Evolutionary conservation across 306 rosid species (phyloP).

Genomic region (Prunus persica): DNA sequence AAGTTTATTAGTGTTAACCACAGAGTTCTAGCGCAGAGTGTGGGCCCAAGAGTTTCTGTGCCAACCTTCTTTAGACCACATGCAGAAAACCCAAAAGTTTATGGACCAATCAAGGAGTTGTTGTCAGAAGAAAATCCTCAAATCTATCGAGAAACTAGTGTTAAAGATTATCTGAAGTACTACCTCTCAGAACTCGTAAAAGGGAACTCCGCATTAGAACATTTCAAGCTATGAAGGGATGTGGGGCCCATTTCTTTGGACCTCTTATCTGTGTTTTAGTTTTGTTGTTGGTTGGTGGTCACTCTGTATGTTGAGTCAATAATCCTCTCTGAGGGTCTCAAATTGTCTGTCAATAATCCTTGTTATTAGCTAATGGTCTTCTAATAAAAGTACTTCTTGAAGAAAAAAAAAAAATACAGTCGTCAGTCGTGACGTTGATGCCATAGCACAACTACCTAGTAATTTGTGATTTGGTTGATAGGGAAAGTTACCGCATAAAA

Average conservation of each 20-base stretch:
- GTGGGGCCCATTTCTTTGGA: neutral
- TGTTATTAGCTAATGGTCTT: too few relatives aligned
- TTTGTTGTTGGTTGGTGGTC: neutral
- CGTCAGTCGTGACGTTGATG: too few relatives aligned
- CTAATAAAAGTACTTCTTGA: too few relatives aligned
- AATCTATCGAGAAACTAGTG: constrained; percentile 18
- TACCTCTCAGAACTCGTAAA: constrained; percentile 1
- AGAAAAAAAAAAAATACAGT: too few relatives aligned
- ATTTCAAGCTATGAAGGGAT: constrained; percentile 37
- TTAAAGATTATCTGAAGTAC: constrained; percentile 7
- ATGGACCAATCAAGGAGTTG: constrained; percentile 39
- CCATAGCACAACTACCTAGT: too few relatives aligned
- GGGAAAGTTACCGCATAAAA: too few relatives aligned
- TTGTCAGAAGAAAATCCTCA: constrained; percentile 28
- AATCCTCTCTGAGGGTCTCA: neutral
- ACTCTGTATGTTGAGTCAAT: neutral
- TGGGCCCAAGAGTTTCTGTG: constrained; percentile 39
- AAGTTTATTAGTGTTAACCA: constrained; percentile 33
- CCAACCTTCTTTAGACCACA: constrained; percentile 36
- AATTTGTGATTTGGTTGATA: too few relatives aligned
- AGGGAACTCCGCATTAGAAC: constrained; percentile 33
- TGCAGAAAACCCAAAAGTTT: constrained; percentile 1
- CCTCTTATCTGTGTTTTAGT: neutral
- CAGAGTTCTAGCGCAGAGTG: constrained; percentile 27
- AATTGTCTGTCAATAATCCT: too few relatives aligned